Evolutionary conservation across 2,329 filamentous ascomycete species (phyloP), one percentile per base, ranked within the genome.

Genomic region (Ophiostoma ulmi): DNA sequence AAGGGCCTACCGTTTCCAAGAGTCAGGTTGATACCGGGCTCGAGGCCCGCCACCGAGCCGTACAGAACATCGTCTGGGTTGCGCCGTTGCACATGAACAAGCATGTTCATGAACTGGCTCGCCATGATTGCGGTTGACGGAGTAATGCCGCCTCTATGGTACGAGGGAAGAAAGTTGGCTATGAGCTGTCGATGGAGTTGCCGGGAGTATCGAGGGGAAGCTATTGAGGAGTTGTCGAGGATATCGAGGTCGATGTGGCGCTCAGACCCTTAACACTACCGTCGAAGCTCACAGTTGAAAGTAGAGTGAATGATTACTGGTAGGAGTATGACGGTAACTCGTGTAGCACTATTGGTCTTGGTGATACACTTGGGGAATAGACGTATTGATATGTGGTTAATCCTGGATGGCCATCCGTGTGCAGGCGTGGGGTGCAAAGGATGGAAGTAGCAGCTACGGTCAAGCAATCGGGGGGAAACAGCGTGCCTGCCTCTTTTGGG

Each of bases 41-140:
- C 85, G 70, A 94, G 88, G 75, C 88, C 84, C 72, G 87, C 86
- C 48, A 96, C 90, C 31, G 87, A 86, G 69, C 92, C 92, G 72
- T 88, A 87, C 68, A 94, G 81, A 75, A 87, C 83, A 61, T 86
- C 86, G 2, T 86, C 84, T 69, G 90, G 90, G 72, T 87, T 83
- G 75, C 85, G 86, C 74, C 95, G 70, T 41, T 73, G 69, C 44
- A 75, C 84, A 48, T 89, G 90, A 76, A 95, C 89, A 72, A 88
- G 82, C 80, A 95, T 92, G 72, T 90, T 88, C 78, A 92, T 88
- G 78, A 94, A 93, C 77, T 88, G 84, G 72, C 84, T 83, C 67
- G 89, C 88, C 89, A 91, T 91, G 75, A 72, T 66, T 39, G 63
- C 63, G 63, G 36, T 38, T 38, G 61, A 36, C 13, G 13, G 31